Percentiles rank a stretch among this genome's conserved stretches.
phyloP scores from a whole-genome alignment of 176 grass and related monocot genomes.

The barley (Hordeum vulgare) region MorexV3_pseudomolecules_assembly NC_058520.1:330802678-330803177 shows the following conservation, averaged over 20 bases:
- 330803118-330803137: no score
- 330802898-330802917: neutral
- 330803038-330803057: no score
- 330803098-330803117: no score
- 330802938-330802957: no score
- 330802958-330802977: no score
- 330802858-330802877: neutral
- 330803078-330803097: no score
- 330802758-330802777: neutral
- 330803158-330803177: no score
- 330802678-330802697: conserved; percentile 38
- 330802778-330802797: neutral
- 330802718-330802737: neutral
- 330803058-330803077: no score
- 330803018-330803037: no score
- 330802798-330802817: neutral
- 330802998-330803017: no score
- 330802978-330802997: no score
- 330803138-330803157: no score
- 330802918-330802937: neutral
- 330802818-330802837: neutral
- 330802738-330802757: neutral
- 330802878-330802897: neutral
- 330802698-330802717: neutral
- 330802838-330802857: neutral